Percentiles rank a stretch among this genome's conserved stretches.
These are phyloP conservation scores for Quercus gilva DNA, from an alignment of 306 rosid genomes.

Conservation along the genomic window DNA sequence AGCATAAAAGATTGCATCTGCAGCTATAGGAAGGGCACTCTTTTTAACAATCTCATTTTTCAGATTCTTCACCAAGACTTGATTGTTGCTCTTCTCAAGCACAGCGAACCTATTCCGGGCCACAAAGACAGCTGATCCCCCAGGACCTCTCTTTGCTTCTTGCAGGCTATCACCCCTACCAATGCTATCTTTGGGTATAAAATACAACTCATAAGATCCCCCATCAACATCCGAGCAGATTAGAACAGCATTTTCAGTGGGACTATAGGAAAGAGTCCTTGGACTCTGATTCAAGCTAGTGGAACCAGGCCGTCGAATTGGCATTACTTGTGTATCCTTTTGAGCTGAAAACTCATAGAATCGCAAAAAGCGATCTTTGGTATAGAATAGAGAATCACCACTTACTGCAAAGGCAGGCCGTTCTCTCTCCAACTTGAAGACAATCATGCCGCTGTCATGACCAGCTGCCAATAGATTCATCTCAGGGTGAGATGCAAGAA, in stretches of 20 bases:
- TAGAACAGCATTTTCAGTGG: constrained; percentile 84
- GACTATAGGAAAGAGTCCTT: constrained; percentile 79
- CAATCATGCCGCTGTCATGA: constrained; percentile 97
- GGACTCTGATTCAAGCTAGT: constrained; percentile 77
- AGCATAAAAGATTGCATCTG: constrained; percentile 88
- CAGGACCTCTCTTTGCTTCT: constrained; percentile 87
- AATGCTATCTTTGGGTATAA: constrained; percentile 70
- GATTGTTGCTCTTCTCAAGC: constrained; percentile 79
- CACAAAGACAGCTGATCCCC: constrained; percentile 92
- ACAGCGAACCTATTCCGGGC: constrained; percentile 92
- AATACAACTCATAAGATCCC: constrained; percentile 86
- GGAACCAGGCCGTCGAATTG: constrained; percentile 88
- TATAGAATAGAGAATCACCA: constrained; percentile 73
- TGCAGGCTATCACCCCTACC: constrained; percentile 71
- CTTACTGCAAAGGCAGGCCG: constrained; percentile 87
- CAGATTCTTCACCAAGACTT: constrained; percentile 63
- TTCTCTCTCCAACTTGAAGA: constrained; percentile 91
- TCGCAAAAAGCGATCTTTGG: constrained; percentile 83
- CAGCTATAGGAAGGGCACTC: constrained; percentile 62
- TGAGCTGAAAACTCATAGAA: constrained; percentile 76
- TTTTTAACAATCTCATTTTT: constrained; percentile 74
- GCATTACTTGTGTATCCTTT: constrained; percentile 75
- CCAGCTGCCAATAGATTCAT: constrained; percentile 98
- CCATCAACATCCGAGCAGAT: constrained; percentile 87
- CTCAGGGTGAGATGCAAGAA: constrained; percentile 94